Evolutionary conservation across 2,329 filamentous ascomycete species (phyloP).

Genomic region (Pseudopithomyces chartarum): DNA sequence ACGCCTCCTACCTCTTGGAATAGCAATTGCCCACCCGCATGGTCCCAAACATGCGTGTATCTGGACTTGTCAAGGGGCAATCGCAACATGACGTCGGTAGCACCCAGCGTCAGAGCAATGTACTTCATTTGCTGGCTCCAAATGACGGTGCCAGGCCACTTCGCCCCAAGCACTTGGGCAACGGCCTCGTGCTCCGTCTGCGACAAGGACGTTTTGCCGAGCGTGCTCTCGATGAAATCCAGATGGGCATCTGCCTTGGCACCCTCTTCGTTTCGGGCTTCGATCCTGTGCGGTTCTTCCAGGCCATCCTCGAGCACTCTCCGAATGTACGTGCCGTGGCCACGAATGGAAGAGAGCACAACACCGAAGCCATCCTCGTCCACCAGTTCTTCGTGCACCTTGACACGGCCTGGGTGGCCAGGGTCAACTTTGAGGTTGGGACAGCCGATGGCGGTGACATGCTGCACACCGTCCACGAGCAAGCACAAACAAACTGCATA

Average conservation of each 20-base stretch:
- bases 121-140: slow-evolving; percentile 62
- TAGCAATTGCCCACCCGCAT: slow-evolving; percentile 59
- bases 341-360: slow-evolving; percentile 55
- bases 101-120: slow-evolving; percentile 56
- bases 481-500: slow-evolving; percentile 66
- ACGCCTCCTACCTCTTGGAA: slow-evolving; percentile 56
- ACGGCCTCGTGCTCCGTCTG: slow-evolving; percentile 44
- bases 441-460: slow-evolving; percentile 65
- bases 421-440: slow-evolving; percentile 61
- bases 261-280: slow-evolving; percentile 17
- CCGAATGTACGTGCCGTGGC: slow-evolving; percentile 51
- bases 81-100: slow-evolving; percentile 56
- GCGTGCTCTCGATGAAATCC: slow-evolving; percentile 54
- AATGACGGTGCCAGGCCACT: slow-evolving; percentile 56
- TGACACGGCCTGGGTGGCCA: slow-evolving; percentile 10
- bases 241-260: slow-evolving; percentile 37
- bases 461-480: slow-evolving; percentile 61
- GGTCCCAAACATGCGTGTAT: slow-evolving; percentile 60
- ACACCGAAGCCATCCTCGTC: slow-evolving; percentile 49
- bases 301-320: slow-evolving; percentile 43
- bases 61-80: slow-evolving; percentile 51
- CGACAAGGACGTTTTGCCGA: slow-evolving; percentile 47
- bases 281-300: slow-evolving; percentile 38
- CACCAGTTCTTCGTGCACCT: slow-evolving; percentile 45
- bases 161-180: slow-evolving; percentile 42